Conservation (phyloP, 495 filamentous ascomycete species). For the Cladorrhinum samala region DNA sequence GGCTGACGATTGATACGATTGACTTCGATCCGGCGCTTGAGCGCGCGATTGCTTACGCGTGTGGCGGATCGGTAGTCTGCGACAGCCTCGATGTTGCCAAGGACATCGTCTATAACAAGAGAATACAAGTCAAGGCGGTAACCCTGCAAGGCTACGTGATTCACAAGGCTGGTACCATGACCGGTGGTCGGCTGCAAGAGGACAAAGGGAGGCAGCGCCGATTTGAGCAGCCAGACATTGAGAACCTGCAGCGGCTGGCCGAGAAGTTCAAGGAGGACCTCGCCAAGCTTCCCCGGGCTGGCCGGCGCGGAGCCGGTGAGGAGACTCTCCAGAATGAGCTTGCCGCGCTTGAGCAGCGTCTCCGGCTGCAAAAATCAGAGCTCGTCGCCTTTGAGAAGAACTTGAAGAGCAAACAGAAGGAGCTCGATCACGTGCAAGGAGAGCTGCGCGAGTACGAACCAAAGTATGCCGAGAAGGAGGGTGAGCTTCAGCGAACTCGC, state of each 20-base stretch:
- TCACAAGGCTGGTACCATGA: slow-evolving; percentile 96
- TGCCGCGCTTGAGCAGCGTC: slow-evolving; percentile 70
- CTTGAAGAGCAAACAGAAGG: slow-evolving; percentile 75
- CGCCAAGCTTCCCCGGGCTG: slow-evolving; percentile 64
- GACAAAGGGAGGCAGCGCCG: slow-evolving; percentile 67
- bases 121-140: slow-evolving; percentile 87
- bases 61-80: slow-evolving; percentile 92
- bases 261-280: slow-evolving; percentile 72
- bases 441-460: slow-evolving; percentile 70
- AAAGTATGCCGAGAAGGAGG: slow-evolving; percentile 66
- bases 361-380: slow-evolving; percentile 67
- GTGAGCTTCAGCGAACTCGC: slow-evolving; percentile 59
- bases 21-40: slow-evolving; percentile 84
- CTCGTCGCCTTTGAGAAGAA: slow-evolving; percentile 78
- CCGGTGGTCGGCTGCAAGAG: slow-evolving; percentile 76
- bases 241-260: slow-evolving; percentile 59
- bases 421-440: slow-evolving; percentile 63
- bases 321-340: slow-evolving; percentile 77
- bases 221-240: slow-evolving; percentile 85
- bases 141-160: slow-evolving; percentile 89
- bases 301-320: slow-evolving; percentile 66
- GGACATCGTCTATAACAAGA: slow-evolving; percentile 77
- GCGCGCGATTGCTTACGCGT: slow-evolving; percentile 89
- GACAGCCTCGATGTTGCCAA: slow-evolving; percentile 81
- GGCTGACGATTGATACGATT: slow-evolving; percentile 92